These are phyloP conservation scores for Leptographium radiaticola DNA, from an alignment of 2,329 filamentous ascomycete species.

Conservation along the genomic window DNA sequence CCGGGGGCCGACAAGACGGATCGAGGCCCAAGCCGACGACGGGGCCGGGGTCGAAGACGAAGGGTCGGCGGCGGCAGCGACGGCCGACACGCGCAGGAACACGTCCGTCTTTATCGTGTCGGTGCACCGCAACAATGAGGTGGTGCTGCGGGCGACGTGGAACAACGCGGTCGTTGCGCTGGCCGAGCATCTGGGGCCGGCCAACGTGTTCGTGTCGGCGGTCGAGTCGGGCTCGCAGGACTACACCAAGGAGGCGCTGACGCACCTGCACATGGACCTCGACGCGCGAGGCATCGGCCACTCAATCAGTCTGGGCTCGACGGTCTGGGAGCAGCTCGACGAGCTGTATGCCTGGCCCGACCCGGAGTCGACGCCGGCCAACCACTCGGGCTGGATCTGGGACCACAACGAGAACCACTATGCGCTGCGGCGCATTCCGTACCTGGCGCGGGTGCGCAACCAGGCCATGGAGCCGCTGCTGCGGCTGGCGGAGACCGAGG, in stretches of 20 bases:
- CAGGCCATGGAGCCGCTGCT: constrained; percentile 44
- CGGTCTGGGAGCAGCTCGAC: constrained; percentile 39
- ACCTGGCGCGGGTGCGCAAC: constrained; percentile 52
- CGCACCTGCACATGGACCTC: constrained; percentile 40
- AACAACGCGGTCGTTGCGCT: constrained; percentile 43
- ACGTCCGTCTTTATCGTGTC: constrained; percentile 49
- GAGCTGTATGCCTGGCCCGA: constrained; percentile 30
- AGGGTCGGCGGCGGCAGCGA: constrained; percentile 12
- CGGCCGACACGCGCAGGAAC: constrained; percentile 14
- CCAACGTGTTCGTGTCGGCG: constrained; percentile 52
- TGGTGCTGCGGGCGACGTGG: constrained; percentile 46
- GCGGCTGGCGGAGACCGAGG: constrained; percentile 25
- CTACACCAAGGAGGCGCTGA: constrained; percentile 48
- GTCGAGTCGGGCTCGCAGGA: constrained; percentile 59
- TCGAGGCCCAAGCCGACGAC: background rate
- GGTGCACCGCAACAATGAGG: constrained; percentile 54
- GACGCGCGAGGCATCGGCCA: constrained; percentile 35
- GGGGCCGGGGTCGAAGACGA: background rate
- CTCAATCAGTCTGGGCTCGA: constrained; percentile 43
- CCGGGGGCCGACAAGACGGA: background rate
- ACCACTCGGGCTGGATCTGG: constrained; percentile 48
- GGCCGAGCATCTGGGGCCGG: constrained; percentile 40
- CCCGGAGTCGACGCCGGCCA: constrained; percentile 15
- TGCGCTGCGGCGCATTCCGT: constrained; percentile 53
- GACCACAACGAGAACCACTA: constrained; percentile 33